Evolutionary conservation across 169 alveolate genomes (phyloP).

Genomic region (Prorocentrum cordatum): DNA sequence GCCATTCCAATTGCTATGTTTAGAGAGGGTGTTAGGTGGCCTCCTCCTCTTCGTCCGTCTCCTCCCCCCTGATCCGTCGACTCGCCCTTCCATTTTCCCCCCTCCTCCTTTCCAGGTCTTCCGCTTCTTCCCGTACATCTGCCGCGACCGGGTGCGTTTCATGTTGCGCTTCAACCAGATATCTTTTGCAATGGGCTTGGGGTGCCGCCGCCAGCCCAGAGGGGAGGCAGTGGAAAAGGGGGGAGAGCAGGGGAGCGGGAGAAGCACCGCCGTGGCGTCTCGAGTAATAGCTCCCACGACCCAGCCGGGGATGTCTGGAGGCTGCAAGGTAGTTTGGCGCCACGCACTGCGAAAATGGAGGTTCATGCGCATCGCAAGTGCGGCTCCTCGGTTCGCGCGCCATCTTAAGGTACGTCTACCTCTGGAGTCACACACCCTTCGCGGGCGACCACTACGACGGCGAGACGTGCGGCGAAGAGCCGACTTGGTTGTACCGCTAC

Average conservation of each 20-base stretch:
- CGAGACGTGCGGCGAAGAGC: too few species aligned
- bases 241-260: neutral
- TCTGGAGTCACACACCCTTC: conserved; percentile 2
- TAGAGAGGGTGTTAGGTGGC: too few species aligned
- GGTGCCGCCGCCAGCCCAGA: neutral
- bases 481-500: too few species aligned
- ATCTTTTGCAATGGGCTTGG: conserved; percentile 13
- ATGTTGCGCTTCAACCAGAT: conserved; percentile 11
- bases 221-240: neutral
- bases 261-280: neutral
- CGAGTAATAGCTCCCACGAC: neutral
- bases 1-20: too few species aligned
- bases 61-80: too few species aligned
- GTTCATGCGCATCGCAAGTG: neutral
- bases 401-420: neutral
- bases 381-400: neutral
- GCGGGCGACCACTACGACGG: conserved; percentile 21
- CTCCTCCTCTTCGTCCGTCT: too few species aligned
- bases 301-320: neutral
- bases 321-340: neutral
- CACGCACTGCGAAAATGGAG: neutral
- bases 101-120: too few species aligned
- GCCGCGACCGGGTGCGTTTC: conserved; percentile 57
- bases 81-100: too few species aligned
- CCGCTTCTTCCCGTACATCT: conserved; percentile 42